A percentile compares a stretch with the other conserved stretches of the same genome.
Evolutionary conservation across 2,329 filamentous ascomycete genomes (phyloP).

Genomic region (Penicillium sp.): DNA sequence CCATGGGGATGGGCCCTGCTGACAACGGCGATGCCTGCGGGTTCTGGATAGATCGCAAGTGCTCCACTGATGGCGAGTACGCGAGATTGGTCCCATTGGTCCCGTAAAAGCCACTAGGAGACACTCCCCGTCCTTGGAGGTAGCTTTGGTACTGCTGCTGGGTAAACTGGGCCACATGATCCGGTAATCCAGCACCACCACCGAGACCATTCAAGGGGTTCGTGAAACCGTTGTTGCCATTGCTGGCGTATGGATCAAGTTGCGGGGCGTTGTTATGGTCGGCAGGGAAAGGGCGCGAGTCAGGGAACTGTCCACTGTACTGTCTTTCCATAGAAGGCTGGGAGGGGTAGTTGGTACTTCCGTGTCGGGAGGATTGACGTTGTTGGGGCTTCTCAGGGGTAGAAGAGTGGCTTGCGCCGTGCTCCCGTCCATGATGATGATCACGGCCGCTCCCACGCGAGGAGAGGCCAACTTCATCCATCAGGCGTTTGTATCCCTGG

Average conservation of each 20-base stretch:
- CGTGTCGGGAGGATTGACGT: slow-evolving; percentile 45
- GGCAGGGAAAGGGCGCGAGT: slow-evolving; percentile 40
- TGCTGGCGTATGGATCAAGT: slow-evolving; percentile 42
- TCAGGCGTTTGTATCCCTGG: slow-evolving; percentile 96
- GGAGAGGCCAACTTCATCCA: slow-evolving; percentile 96
- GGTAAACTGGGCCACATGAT: slow-evolving; percentile 42
- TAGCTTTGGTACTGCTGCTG: slow-evolving; percentile 61
- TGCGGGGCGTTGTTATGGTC: slow-evolving; percentile 34
- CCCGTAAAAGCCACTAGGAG: slow-evolving; percentile 47
- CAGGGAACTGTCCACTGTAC: slow-evolving; percentile 43
- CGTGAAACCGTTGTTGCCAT: slow-evolving; percentile 33
- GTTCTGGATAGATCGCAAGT: slow-evolving; percentile 41
- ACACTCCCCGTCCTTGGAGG: slow-evolving; percentile 46
- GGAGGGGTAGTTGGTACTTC: slow-evolving; percentile 35
- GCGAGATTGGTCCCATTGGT: slow-evolving; percentile 11
- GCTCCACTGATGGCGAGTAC: slow-evolving; percentile 40
- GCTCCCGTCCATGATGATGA: slow-evolving; percentile 41
- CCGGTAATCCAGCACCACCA: slow-evolving; percentile 36
- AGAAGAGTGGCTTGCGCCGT: slow-evolving; percentile 31
- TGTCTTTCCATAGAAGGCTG: slow-evolving; percentile 44
- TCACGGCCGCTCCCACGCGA: slow-evolving; percentile 43
- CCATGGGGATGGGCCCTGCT: slow-evolving; percentile 43
- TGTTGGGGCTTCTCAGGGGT: slow-evolving; percentile 44
- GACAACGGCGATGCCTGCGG: slow-evolving; percentile 38
- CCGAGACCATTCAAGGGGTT: slow-evolving; percentile 30